Base-by-base conservation (phyloP, 1,284 basidiomycete genomes). In the Gomphus bonarii region DNA sequence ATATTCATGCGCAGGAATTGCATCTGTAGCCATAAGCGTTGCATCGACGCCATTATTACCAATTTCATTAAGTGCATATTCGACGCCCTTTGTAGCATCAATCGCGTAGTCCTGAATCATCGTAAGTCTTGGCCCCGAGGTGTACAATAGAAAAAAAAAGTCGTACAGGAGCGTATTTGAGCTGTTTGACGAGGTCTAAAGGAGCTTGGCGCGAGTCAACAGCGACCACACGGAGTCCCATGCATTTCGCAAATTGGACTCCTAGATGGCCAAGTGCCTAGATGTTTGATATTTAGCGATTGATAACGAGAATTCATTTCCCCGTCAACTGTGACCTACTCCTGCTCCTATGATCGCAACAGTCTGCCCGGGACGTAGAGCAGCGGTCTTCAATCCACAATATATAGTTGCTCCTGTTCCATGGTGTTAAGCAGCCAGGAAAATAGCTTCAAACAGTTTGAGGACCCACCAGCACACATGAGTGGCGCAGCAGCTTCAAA, bases 401-500 rank as follows among this genome's bases (percentile, higher is more conserved):
- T 58, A 63, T 18, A 65, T 63, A 1, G 64, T 64, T 9, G 33
- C 48, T 35, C 55, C 55, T 52, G 28, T 18, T n/a, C n/a, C 1
- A 38, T 18, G 31, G 31, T 31, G 50, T 6, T 11, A 1, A 40
- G 50, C 6, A 20, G 31, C 16, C 22, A 10, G 28, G 25, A 40
- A 12, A 22, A 30, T 5, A 7, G 22, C 6, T 6, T 8, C 3
- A 30, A 40, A 16, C 33, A 10, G 33, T 22, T 25, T 30, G 18
- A 4, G 16, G n/a, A 14, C 54, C 9, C 38, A 36, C 65, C 65
- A 14, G 68, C 64, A 28, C 67, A 61, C n/a, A 65, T 65, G 11
- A 72, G 60, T 46, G 68, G 66, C 0, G 68, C 68, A 1, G 64
- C 70, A 8, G 65, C 57, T 49, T 71, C 69, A 57, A 70, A 69